Conservation (phyloP, 2,329 filamentous ascomycete species). For the Botrytis deweyae region DNA sequence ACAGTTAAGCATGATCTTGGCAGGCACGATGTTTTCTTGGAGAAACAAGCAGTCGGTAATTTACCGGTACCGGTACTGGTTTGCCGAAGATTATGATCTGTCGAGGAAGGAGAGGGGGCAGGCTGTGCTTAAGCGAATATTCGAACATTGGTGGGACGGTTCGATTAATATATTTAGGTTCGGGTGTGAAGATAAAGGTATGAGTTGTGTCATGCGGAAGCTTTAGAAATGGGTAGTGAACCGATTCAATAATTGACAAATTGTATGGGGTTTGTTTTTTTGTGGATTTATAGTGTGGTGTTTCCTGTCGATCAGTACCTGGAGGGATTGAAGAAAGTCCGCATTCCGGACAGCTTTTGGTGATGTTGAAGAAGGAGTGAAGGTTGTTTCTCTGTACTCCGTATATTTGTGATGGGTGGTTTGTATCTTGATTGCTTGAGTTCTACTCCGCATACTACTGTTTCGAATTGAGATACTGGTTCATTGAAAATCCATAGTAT, state of each 20-base stretch:
- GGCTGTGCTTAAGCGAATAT: not conserved
- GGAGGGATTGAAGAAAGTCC: not conserved
- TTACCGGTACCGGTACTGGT: not conserved
- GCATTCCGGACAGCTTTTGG: not conserved
- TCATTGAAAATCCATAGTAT: not conserved
- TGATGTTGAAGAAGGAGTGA: not conserved
- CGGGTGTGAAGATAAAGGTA: not conserved
- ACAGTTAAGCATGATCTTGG: not conserved
- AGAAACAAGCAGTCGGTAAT: not conserved
- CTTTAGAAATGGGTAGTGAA: not conserved
- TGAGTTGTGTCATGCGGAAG: not conserved
- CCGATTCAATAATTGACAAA: not conserved
- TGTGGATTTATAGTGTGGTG: not conserved
- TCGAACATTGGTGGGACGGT: not conserved
- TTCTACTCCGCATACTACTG: not conserved
- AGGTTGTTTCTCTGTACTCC: not conserved
- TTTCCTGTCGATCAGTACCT: not conserved
- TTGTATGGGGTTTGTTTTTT: not conserved
- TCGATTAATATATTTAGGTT: not conserved
- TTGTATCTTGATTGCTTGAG: not conserved
- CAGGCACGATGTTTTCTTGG: not conserved
- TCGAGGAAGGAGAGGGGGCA: not conserved
- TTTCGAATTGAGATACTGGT: not conserved
- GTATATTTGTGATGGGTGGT: not conserved
- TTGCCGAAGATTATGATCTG: not conserved